phyloP scores from a whole-genome alignment of 148 eudicot genomes.

The Silene conica region DNA sequence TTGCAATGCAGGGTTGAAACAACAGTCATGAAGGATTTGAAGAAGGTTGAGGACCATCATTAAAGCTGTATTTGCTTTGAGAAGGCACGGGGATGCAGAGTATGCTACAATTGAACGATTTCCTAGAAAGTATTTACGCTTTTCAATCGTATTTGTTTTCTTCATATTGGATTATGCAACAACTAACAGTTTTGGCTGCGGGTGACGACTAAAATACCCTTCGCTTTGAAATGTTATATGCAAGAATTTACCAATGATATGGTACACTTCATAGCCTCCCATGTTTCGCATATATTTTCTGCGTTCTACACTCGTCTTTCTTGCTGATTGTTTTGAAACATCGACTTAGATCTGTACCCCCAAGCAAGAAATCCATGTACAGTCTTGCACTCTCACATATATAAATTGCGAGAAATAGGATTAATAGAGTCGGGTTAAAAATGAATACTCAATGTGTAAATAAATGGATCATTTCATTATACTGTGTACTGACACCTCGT shows the following conservation, averaged over 20 bases:
- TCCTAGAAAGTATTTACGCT: not conserved
- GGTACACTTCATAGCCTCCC: conserved; percentile 7
- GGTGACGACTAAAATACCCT: conserved; percentile 15
- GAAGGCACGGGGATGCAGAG: conserved; percentile 7
- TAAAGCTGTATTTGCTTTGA: conserved; percentile 1
- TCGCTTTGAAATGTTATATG: conserved; percentile 13
- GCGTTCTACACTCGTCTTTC: not conserved
- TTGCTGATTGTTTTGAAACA: not conserved
- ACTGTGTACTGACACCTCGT: too few relatives aligned
- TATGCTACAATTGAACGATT: conserved; percentile 10
- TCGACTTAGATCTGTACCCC: not conserved
- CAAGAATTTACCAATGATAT: not conserved
- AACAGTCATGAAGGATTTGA: conserved; percentile 37
- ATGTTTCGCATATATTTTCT: not conserved
- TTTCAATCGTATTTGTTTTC: conserved; percentile 14
- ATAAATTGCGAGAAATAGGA: too few relatives aligned
- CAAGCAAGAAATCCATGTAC: too few relatives aligned
- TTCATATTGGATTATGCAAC: conserved; percentile 18
- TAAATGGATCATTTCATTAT: too few relatives aligned
- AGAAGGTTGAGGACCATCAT: conserved; percentile 35
- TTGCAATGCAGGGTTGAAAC: conserved; percentile 33
- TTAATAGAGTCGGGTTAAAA: too few relatives aligned
- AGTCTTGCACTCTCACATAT: too few relatives aligned
- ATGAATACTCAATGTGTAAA: too few relatives aligned
- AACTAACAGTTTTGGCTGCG: conserved; percentile 10